Evolutionary conservation across 805 yeast species (phyloP), one percentile per base, ranked within the genome.

Genomic region (Candida dajiaensis): DNA sequence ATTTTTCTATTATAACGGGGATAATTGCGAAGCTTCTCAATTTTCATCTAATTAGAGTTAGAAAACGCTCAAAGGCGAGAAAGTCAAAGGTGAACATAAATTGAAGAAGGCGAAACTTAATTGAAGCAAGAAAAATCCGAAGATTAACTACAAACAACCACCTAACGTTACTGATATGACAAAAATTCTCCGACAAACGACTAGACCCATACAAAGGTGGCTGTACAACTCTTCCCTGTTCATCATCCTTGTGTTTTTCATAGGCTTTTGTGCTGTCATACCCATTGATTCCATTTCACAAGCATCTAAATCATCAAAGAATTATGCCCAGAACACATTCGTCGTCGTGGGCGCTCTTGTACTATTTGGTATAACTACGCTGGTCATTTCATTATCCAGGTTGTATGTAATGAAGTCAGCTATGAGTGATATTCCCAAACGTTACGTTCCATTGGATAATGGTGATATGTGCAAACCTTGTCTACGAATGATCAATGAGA

Each of bases 271-370:
- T 23, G 70, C 86, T 2, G 85, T 85, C 9, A 70, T 92, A 0
- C 95, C 95, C 0, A 77, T 89, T 15, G 97, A 92, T 64, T 80
- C 89, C 26, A 80, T 89, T 49, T 72, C 73, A 1, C 82, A 77
- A 57, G 77, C 81, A 6, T 69, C 77, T 1, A 76, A 78, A 53
- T 72, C 83, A 1, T 70, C 79, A 3, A 69, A 70, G 12, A 77
- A 78, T 49, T 78, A 85, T 55, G 94, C 87, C 1, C 70, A 87
- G 61, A 88, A 89, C 61, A 78, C 92, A 3, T 83, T 90, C 51
- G 87, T 90, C 49, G 87, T 89, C 19, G 79, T 86, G 8, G 77
- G 81, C 40, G 88, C 85, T 7, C 73, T 86, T 56, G 87, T 81
- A 3, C 65, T 79, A 1, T 80, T 86, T 51, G 68, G 80, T 1